These are phyloP conservation scores for Tolypocladium pustulatum DNA, from an alignment of 2,329 filamentous ascomycete species.

Conservation along the genomic window DNA sequence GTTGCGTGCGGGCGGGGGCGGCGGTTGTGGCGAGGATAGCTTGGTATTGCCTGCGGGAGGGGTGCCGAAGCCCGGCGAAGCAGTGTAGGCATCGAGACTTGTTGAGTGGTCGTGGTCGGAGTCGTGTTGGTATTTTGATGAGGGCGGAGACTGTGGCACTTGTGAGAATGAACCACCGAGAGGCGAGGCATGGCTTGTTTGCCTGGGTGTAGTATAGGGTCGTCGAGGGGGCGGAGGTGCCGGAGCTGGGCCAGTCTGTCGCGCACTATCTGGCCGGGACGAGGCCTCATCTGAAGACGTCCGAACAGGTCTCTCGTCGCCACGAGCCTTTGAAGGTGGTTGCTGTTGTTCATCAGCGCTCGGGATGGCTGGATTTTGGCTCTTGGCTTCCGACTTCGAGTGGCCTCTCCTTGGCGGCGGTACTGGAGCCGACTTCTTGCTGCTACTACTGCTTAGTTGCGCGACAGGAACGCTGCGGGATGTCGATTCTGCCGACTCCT, in stretches of 20 bases:
- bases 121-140: slow-evolving; percentile 10
- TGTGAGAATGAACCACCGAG: slow-evolving; percentile 7
- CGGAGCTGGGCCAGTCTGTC: slow-evolving; percentile 30
- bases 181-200: slow-evolving; percentile 11
- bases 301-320: slow-evolving; percentile 30
- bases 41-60: slow-evolving; percentile 7
- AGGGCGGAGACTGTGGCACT: slow-evolving; percentile 4
- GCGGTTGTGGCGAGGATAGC: slow-evolving; percentile 22
- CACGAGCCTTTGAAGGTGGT: slow-evolving; percentile 3
- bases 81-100: neutral
- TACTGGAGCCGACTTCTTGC: slow-evolving; percentile 34
- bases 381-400: slow-evolving; percentile 32
- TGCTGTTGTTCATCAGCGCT: slow-evolving; percentile 3
- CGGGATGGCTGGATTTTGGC: slow-evolving; percentile 4
- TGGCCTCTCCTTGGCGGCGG: slow-evolving; percentile 41
- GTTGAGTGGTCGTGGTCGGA: slow-evolving; percentile 5
- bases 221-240: slow-evolving; percentile 47
- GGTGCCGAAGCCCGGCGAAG: slow-evolving; percentile 4
- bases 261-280: slow-evolving; percentile 35
- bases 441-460: slow-evolving; percentile 9
- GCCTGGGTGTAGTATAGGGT: slow-evolving; percentile 26
- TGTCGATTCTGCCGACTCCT: slow-evolving; percentile 1
- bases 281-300: slow-evolving; percentile 40
- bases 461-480: neutral
- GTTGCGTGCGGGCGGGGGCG: slow-evolving; percentile 34